Conservation (phyloP, 1,284 basidiomycete genomes). For the Puccinia coronata region DNA sequence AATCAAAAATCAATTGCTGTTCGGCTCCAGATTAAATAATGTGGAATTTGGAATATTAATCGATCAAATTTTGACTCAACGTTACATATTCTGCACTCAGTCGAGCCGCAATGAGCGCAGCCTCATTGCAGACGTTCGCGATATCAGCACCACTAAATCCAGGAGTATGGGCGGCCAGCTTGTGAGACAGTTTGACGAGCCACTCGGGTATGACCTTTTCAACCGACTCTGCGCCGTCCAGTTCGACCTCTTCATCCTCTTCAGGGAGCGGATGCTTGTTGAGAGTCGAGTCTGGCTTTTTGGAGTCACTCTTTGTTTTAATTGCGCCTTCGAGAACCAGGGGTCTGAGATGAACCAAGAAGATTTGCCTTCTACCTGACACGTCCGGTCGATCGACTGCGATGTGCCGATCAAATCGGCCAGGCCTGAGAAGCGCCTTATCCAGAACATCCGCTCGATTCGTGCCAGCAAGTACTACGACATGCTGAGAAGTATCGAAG, state of each 20-base stretch:
- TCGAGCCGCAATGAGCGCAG: slow-evolving; percentile 90
- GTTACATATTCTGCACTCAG: slow-evolving; percentile 75
- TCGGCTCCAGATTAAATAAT: background rate
- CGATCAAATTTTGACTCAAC: slow-evolving; percentile 28
- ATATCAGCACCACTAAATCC: slow-evolving; percentile 99
- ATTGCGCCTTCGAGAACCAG: slow-evolving; percentile 62
- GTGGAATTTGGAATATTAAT: background rate
- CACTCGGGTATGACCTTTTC: slow-evolving; percentile 63
- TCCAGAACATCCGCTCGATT: slow-evolving; percentile 96
- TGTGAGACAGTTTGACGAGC: slow-evolving; percentile 73
- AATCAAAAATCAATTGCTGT: background rate
- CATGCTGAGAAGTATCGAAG: slow-evolving; percentile 91
- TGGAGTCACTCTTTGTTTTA: background rate
- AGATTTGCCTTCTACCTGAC: slow-evolving; percentile 88
- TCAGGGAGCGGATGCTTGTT: slow-evolving; percentile 23
- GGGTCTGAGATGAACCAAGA: slow-evolving; percentile 85
- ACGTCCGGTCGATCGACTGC: slow-evolving; percentile 94
- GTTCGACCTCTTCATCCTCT: slow-evolving; percentile 39
- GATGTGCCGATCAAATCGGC: slow-evolving; percentile 96
- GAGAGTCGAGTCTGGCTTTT: background rate
- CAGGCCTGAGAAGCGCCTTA: slow-evolving; percentile 89
- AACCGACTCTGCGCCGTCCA: slow-evolving; percentile 51
- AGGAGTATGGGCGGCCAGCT: slow-evolving; percentile 91
- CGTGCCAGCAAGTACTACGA: slow-evolving; percentile 94
- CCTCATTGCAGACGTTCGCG: slow-evolving; percentile 98